phyloP scores from a whole-genome alignment of 208 protist species.

The Tritrichomonas foetus region DNA sequence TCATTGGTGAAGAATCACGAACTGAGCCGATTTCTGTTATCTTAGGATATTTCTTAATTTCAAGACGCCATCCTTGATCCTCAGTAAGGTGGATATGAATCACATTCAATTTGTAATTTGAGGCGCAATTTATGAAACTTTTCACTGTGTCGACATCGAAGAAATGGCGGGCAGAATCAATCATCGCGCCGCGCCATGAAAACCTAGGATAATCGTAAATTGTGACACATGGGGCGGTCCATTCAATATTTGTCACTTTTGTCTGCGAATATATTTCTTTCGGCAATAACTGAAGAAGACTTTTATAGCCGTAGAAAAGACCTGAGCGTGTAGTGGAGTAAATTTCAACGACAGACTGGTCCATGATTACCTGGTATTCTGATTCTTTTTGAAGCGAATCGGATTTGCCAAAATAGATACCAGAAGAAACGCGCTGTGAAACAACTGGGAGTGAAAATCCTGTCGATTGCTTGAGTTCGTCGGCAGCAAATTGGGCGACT shows the following conservation, averaged over 20 bases:
- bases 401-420: no score
- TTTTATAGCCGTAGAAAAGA: neutral
- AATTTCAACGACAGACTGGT: neutral
- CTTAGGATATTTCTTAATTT: constrained; percentile 25
- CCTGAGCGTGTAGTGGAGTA: neutral
- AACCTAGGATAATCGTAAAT: constrained; percentile 16
- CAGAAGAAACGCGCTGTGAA: no score
- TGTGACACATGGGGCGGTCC: neutral
- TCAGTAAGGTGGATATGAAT: constrained; percentile 40
- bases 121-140: neutral
- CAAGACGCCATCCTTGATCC: neutral
- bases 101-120: neutral
- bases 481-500: no score
- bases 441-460: no score
- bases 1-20: neutral
- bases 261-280: neutral
- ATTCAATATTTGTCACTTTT: neutral
- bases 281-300: neutral
- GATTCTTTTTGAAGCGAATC: no score
- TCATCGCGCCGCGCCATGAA: neutral
- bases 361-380: no score
- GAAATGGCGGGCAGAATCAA: constrained; percentile 41
- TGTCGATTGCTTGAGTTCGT: no score
- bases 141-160: neutral
- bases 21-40: neutral